These are phyloP conservation scores for Colletotrichum sp. DNA, from an alignment of 2,329 filamentous ascomycete genomes.

Conservation along the genomic window DNA sequence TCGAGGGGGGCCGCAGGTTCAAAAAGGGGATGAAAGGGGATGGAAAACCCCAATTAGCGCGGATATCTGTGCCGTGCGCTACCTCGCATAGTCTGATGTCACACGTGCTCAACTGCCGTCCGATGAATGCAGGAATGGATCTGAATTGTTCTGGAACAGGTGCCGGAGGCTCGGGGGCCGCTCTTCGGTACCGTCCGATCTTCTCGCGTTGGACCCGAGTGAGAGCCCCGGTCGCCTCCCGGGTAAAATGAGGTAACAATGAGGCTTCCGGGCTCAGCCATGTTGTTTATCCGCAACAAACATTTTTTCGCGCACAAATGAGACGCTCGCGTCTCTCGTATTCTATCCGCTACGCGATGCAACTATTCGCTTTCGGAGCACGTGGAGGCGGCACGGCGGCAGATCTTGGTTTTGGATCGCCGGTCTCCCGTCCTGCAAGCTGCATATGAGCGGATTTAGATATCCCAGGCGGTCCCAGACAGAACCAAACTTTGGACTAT, in stretches of 20 bases:
- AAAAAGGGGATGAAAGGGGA: background rate
- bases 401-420: background rate
- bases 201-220: background rate
- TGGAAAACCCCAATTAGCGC: background rate
- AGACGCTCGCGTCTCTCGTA: background rate
- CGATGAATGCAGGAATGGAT: background rate
- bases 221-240: background rate
- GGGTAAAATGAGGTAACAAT: background rate
- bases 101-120: background rate
- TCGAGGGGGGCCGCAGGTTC: background rate
- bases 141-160: background rate
- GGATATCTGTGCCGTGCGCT: background rate
- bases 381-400: background rate
- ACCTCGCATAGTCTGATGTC: background rate
- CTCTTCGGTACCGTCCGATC: background rate
- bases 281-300: background rate
- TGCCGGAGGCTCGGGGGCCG: background rate
- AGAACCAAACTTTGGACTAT: background rate
- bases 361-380: background rate
- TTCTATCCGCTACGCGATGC: background rate
- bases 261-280: background rate
- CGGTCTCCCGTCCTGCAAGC: background rate
- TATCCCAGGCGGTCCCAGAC: background rate
- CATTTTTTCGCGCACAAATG: conserved; percentile 1
- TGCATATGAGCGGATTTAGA: background rate